phyloP scores from a whole-genome alignment of 129 eudicot genomes.

The Scalesia atractyloides region DNA sequence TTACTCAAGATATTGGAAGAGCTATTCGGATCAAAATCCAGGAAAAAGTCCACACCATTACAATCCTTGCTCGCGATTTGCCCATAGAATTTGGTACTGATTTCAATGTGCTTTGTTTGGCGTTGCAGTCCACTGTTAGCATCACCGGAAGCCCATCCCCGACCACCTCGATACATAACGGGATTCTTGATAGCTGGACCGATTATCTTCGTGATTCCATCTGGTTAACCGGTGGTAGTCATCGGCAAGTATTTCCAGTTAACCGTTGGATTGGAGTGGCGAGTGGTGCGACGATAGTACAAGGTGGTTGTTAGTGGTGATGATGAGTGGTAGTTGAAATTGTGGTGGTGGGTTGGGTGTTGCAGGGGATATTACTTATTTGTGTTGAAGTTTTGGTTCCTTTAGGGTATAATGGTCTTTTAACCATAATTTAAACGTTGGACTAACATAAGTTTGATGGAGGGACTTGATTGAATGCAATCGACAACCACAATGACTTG shows the following conservation, averaged over 20 bases:
- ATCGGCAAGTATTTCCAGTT: conserved; percentile 25
- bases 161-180: conserved; percentile 36
- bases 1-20: conserved; percentile 36
- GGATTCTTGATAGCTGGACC: conserved; percentile 28
- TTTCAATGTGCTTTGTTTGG: conserved; percentile 40
- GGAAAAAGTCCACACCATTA: conserved; percentile 40
- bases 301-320: too few relatives aligned
- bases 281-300: too few relatives aligned
- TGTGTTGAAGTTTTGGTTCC: too few relatives aligned
- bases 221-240: conserved; percentile 34
- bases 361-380: too few relatives aligned
- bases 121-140: conserved; percentile 36
- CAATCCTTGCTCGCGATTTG: conserved; percentile 37
- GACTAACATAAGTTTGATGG: too few relatives aligned
- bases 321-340: too few relatives aligned
- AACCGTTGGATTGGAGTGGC: too few relatives aligned
- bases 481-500: too few relatives aligned
- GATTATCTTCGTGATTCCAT: conserved; percentile 39
- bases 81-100: conserved; percentile 28
- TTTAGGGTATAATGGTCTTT: too few relatives aligned
- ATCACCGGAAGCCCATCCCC: conserved; percentile 52
- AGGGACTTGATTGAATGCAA: too few relatives aligned
- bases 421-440: too few relatives aligned
- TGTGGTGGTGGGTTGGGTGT: too few relatives aligned
- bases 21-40: conserved; percentile 37